Conservation (phyloP, 2,329 filamentous ascomycete genomes). For the Penicillium sp. region DNA sequence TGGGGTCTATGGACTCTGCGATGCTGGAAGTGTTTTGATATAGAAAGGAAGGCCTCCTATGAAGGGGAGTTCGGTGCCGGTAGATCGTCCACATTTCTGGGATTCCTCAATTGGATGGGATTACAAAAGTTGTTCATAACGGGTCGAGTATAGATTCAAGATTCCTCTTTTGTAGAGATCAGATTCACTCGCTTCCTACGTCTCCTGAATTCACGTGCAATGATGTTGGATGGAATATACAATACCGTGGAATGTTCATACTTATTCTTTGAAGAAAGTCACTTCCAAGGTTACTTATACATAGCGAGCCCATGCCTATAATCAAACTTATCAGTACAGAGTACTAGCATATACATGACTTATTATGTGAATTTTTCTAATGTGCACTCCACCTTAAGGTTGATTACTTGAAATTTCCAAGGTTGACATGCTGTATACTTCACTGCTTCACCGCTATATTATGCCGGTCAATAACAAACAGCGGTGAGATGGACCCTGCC, state of each 20-base stretch:
- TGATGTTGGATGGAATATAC: not conserved
- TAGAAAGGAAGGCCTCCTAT: not conserved
- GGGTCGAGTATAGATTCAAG: not conserved
- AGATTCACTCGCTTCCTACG: not conserved
- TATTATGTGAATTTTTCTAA: no score
- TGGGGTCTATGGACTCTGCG: not conserved
- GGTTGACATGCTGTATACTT: not conserved
- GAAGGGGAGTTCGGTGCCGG: not conserved
- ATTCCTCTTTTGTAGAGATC: not conserved
- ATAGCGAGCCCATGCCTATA: no score
- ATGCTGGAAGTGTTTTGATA: not conserved
- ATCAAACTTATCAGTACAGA: no score
- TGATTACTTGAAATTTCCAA: no score
- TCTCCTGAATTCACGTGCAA: not conserved
- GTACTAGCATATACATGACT: no score
- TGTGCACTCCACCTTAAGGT: no score
- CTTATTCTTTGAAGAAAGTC: no score
- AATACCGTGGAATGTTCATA: no score
- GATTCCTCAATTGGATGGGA: not conserved
- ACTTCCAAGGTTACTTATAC: no score
- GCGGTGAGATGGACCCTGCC: constrained; percentile 9
- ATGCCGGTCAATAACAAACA: not conserved
- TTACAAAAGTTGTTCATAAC: not conserved
- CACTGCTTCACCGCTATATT: not conserved
- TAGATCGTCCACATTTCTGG: not conserved